phyloP scores from a whole-genome alignment of 1,139 yeast species.

The Sugiyamaella xylanicola region DNA sequence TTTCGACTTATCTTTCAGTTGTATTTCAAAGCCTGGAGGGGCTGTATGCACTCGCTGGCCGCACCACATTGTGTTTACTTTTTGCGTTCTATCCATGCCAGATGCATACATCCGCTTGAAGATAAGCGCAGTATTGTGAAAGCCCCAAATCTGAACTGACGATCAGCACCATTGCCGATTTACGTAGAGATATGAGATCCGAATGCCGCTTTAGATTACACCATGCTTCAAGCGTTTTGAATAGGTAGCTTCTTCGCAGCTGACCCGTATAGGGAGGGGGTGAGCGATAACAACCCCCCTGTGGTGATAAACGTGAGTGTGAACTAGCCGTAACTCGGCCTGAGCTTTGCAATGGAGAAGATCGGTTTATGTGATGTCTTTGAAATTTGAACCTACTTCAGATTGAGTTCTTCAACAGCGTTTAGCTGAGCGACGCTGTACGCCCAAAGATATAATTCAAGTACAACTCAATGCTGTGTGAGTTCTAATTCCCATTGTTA shows the following conservation, averaged over 20 bases:
- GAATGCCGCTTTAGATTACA: slow-evolving; percentile 1
- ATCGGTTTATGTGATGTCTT: too few relatives aligned
- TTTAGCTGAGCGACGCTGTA: too few relatives aligned
- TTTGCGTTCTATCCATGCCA: not conserved
- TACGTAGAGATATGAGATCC: not conserved
- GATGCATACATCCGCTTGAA: not conserved
- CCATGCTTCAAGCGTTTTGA: not conserved
- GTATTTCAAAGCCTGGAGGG: too few relatives aligned
- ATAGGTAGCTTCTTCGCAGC: not conserved
- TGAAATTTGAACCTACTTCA: too few relatives aligned
- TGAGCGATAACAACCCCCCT: too few relatives aligned
- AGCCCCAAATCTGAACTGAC: not conserved
- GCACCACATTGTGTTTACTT: not conserved
- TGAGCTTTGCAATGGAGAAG: too few relatives aligned
- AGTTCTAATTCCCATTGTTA: too few relatives aligned
- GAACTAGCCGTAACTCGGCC: too few relatives aligned
- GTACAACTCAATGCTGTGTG: too few relatives aligned
- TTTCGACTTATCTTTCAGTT: not conserved
- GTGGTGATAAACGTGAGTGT: too few relatives aligned
- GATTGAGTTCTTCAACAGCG: too few relatives aligned
- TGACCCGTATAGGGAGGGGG: not conserved
- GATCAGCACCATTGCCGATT: not conserved
- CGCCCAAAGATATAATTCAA: too few relatives aligned
- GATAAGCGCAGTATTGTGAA: not conserved
- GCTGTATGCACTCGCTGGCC: not conserved